phyloP scores from a whole-genome alignment of 1,284 basidiomycete genomes.

The Cutaneotrichosporon sp. region DNA sequence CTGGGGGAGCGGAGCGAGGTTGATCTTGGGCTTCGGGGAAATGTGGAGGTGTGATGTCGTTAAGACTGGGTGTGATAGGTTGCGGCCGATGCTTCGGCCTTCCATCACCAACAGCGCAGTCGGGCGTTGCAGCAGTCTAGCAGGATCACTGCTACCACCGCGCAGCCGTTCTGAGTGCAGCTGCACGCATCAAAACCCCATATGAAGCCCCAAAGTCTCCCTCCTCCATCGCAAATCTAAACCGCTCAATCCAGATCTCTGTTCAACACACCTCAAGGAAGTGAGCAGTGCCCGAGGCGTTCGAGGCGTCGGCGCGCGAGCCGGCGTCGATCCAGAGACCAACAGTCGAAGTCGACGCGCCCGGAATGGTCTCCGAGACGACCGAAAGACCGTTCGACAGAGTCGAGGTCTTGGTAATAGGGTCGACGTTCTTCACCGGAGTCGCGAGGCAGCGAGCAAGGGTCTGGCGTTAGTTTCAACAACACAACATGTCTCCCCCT shows the following conservation, averaged over 20 bases:
- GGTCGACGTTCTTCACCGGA: constrained; percentile 56
- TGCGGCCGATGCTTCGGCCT: too few relatives aligned
- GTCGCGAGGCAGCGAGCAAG: constrained; percentile 44
- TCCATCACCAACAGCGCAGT: too few relatives aligned
- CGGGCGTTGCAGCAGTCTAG: too few relatives aligned
- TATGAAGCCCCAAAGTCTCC: too few relatives aligned
- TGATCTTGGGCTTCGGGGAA: constrained; percentile 2
- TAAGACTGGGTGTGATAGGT: neutral
- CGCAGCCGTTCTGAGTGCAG: too few relatives aligned
- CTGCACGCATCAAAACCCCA: too few relatives aligned
- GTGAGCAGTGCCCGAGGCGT: constrained; percentile 93
- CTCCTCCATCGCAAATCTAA: too few relatives aligned
- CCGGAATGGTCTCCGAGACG: constrained; percentile 83
- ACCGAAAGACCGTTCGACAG: constrained; percentile 89
- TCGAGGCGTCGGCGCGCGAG: constrained; percentile 89
- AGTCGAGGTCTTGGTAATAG: constrained; percentile 79
- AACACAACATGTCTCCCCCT: neutral
- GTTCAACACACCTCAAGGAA: constrained; percentile 73
- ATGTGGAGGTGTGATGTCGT: constrained; percentile 1
- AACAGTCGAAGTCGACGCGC: constrained; percentile 96
- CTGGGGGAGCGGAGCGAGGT: neutral
- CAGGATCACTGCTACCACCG: too few relatives aligned
- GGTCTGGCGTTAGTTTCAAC: constrained; percentile 18
- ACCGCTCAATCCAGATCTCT: neutral
- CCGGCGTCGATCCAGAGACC: constrained; percentile 99